These are phyloP conservation scores for Acacia pycnantha DNA, from an alignment of 331 rosid genomes.

Conservation along the genomic window DNA sequence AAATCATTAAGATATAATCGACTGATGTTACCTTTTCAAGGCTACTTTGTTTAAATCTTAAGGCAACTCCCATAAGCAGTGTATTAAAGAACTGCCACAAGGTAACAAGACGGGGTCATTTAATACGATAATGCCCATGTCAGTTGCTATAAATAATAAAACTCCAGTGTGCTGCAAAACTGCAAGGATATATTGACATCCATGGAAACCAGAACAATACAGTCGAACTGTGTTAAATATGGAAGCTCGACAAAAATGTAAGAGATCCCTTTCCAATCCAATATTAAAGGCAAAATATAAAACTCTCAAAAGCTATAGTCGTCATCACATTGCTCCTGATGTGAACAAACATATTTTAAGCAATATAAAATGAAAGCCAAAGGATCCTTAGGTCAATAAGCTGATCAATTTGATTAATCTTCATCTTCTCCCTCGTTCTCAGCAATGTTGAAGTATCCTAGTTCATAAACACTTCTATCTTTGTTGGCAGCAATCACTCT, in stretches of 20 bases:
- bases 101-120: background rate
- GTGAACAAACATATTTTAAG: conserved; percentile 24
- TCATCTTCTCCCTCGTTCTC: conserved; percentile 67
- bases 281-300: background rate
- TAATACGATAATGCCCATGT: background rate
- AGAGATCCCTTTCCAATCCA: conserved; percentile 17
- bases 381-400: background rate
- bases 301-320: conserved; percentile 22
- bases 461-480: conserved; percentile 50
- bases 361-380: conserved; percentile 23
- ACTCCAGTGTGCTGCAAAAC: background rate
- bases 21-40: background rate
- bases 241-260: background rate
- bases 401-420: conserved; percentile 36
- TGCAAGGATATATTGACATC: background rate
- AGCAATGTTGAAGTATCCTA: conserved; percentile 68
- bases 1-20: background rate
- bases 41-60: background rate
- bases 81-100: background rate
- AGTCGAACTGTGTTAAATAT: background rate
- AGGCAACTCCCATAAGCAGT: background rate
- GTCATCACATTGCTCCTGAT: conserved; percentile 29
- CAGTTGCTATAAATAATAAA: background rate
- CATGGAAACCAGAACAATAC: background rate
- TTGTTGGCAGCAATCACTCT: conserved; percentile 63